phyloP scores from a whole-genome alignment of 306 rosid genomes.

The Biancaea sappan region DNA sequence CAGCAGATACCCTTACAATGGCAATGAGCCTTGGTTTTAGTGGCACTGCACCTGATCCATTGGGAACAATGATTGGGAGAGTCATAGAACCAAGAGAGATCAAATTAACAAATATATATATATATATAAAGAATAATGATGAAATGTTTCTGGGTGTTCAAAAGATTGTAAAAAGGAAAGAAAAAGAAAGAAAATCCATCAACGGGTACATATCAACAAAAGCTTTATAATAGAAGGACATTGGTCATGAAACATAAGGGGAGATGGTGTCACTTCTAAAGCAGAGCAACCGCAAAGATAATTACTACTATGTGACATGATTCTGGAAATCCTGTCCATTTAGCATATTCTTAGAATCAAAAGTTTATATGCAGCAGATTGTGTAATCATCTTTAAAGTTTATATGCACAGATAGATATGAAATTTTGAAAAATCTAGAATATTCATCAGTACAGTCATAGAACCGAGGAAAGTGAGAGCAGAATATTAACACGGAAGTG shows the following conservation, averaged over 20 bases:
- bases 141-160: no score
- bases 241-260: background rate
- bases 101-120: no score
- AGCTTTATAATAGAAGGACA: background rate
- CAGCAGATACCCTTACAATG: background rate
- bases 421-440: background rate
- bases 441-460: background rate
- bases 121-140: no score
- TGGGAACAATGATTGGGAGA: background rate
- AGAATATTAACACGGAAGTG: background rate
- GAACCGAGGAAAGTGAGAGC: constrained; percentile 30
- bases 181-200: background rate
- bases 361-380: background rate
- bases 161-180: background rate
- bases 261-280: background rate
- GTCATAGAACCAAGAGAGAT: no score
- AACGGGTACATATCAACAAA: background rate
- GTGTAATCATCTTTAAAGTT: background rate
- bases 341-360: background rate
- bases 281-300: background rate
- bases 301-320: background rate
- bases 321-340: background rate
- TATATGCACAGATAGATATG: background rate
- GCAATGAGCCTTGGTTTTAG: background rate
- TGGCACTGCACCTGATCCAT: background rate